Evolutionary conservation across 305 asterid genomes (phyloP).

Genomic region (Plantago coronopus): DNA sequence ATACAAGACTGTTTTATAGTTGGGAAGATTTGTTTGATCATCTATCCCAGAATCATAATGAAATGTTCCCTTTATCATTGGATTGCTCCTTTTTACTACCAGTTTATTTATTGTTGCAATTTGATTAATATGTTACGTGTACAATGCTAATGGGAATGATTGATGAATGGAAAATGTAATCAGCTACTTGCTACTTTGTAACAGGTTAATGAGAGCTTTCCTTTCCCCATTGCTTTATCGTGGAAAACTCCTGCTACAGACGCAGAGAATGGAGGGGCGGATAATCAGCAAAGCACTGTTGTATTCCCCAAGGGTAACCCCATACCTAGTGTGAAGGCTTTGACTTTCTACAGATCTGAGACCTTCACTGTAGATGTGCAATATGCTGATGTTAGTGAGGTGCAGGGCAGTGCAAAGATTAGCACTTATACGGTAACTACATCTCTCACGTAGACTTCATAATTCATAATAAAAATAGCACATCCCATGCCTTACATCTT

Average conservation of each 20-base stretch:
- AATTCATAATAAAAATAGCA: neutral
- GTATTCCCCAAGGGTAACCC: slow-evolving; percentile 95
- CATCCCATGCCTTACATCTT: neutral
- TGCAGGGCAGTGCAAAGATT: slow-evolving; percentile 80
- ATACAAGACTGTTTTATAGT: too few relatives aligned
- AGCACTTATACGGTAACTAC: slow-evolving; percentile 82
- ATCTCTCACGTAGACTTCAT: neutral
- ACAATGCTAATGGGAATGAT: too few relatives aligned
- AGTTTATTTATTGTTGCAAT: too few relatives aligned
- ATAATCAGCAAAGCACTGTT: slow-evolving; percentile 67
- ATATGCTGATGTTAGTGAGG: slow-evolving; percentile 74
- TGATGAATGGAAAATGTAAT: too few relatives aligned
- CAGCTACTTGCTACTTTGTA: neutral
- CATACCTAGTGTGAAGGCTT: slow-evolving; percentile 88
- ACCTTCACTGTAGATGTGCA: slow-evolving; percentile 72
- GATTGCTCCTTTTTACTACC: too few relatives aligned
- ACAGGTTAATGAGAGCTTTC: slow-evolving; percentile 82
- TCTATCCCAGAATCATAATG: too few relatives aligned
- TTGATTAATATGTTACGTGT: too few relatives aligned
- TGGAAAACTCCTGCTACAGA: slow-evolving; percentile 78
- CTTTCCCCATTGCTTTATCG: slow-evolving; percentile 74
- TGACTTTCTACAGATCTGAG: slow-evolving; percentile 83
- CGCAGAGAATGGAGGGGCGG: slow-evolving; percentile 49
- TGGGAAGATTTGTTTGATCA: too few relatives aligned
- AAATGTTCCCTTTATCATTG: too few relatives aligned